Base-by-base conservation (phyloP, 2,329 filamentous ascomycete genomes). In the Phyllosticta citriasiana region DNA sequence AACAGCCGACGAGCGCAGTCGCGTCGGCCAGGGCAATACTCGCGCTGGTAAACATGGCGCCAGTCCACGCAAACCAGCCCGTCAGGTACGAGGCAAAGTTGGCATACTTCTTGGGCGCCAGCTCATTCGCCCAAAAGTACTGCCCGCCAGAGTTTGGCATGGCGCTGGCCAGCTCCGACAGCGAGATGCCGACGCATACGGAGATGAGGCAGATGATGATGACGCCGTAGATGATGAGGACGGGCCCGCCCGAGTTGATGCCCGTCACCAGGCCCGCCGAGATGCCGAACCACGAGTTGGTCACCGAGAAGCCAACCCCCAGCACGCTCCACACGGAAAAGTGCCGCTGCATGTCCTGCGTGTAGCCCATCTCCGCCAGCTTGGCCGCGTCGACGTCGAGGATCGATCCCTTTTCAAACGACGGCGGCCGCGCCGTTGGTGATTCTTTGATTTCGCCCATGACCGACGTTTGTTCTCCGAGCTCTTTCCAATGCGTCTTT, bases 51-150 rank as follows among this genome's bases (percentile, higher is more conserved):
- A 82, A 83, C 59, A 83, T 77, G 24, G 76, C 74, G 16, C 80
- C 80, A n/a, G 79, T 78, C 75, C 79, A 83, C 1, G 79, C 79
- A 62, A 82, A 76, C 74, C 77, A 82, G 1, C 78, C 79, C 1
- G 77, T 80, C 56, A 78, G 59, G 60, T 80, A 81, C 12, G 76
- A 77, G 5, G 74, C 72, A 59, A 79, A 73, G 27, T 76, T 76
- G 1, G 76, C 73, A 62, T 73, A 80, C 61, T 70, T 74, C 64
- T 70, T 76, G 2, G 78, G 77, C 1, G 78, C 77, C 64, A 82
- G 66, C 61, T 79, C 74, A 58, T 75, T 77, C 1, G 78, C 76
- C 78, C 78, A 81, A 64, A 79, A 80, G 65, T 81, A 81, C 66
- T 80, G 77, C 0, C 79, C 79, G 25, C 79, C 79, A 5, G 79